Base-by-base conservation (phyloP, 495 filamentous ascomycete genomes). In the Trichocladium antarcticum region DNA sequence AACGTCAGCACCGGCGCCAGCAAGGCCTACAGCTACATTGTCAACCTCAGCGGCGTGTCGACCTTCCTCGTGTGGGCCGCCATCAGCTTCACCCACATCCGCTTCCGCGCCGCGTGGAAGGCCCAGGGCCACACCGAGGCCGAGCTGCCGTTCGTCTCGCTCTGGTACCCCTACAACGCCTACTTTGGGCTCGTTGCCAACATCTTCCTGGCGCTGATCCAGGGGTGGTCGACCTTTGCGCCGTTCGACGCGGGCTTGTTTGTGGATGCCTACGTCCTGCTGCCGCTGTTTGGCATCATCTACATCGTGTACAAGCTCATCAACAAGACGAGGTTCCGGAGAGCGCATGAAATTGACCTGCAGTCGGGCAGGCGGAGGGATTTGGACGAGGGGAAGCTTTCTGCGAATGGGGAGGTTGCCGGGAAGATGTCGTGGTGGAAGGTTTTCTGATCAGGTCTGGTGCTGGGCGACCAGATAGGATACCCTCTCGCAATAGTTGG, bases 21-120 rank as follows among this genome's bases (percentile, higher is more conserved):
- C 6, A 69, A 70, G 47, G 76, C 79, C 14, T 78, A 77, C 58
- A 45, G 57, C 24, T 73, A 71, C 49, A 73, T 73, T 49, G 64
- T 75, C 42, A 71, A 73, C 51, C 58, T 76, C 1, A 65, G 61
- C 35, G 68, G 67, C 43, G 78, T 84, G 4, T 74, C 78, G 2
- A 83, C 79, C 0, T 85, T 84, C 54, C 63, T 85, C 43, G 80
- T 83, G 32, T 86, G 82, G 82, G 74, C 68, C 0, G 65, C 73
- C 21, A 85, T 86, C 44, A 70, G 71, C 43, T 67, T 85, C 37
- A 79, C 76, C 3, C 81, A 85, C 53, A 81, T 87, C 53, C 78
- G 80, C 42, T 83, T 84, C 61, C 75, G 81, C 14, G 53, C 64
- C 6, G 80, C 75, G 1, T 70, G 79, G 55, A 61, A 65, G 20